These are phyloP conservation scores for Aspergillus campestris DNA, from an alignment of 495 filamentous ascomycete genomes.

Conservation along the genomic window DNA sequence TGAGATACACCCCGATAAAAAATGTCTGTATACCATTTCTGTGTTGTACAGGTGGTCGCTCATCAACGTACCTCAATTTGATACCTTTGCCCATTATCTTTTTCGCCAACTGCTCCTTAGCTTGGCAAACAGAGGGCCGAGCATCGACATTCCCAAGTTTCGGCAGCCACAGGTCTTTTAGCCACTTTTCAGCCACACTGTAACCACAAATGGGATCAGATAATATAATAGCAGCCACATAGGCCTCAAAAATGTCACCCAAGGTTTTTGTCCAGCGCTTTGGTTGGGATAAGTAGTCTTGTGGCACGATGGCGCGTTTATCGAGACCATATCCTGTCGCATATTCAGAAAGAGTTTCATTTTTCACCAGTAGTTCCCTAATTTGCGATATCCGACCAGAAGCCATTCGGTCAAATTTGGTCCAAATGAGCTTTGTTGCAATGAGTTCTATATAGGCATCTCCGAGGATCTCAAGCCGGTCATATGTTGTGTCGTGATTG, in stretches of 20 bases:
- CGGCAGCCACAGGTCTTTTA: conserved; percentile 61
- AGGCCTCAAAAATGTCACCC: conserved; percentile 84
- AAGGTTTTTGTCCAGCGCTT: conserved; percentile 58
- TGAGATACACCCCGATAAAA: conserved; percentile 63
- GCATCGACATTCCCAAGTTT: conserved; percentile 24
- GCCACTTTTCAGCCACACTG: conserved; percentile 52
- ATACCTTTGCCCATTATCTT: conserved; percentile 50
- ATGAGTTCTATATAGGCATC: conserved; percentile 68
- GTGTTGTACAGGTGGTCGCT: conserved; percentile 42
- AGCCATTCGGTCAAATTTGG: conserved; percentile 49
- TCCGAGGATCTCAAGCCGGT: conserved; percentile 66
- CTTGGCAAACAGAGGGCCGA: conserved; percentile 29
- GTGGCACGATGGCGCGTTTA: conserved; percentile 46
- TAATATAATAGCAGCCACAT: conserved; percentile 68
- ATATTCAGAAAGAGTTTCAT: conserved; percentile 62
- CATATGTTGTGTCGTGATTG: conserved; percentile 41
- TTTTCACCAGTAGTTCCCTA: conserved; percentile 65
- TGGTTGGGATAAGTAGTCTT: conserved; percentile 24
- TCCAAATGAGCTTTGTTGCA: conserved; percentile 54
- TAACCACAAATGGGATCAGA: conserved; percentile 54
- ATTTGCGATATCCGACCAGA: conserved; percentile 56
- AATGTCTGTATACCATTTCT: conserved; percentile 50
- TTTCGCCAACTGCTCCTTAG: conserved; percentile 49
- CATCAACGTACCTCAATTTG: conserved; percentile 57
- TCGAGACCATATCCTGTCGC: conserved; percentile 60